Evolutionary conservation across 2,329 filamentous ascomycete species (phyloP), one percentile per base, ranked within the genome.

Genomic region (Pestalotiopsis sp.): DNA sequence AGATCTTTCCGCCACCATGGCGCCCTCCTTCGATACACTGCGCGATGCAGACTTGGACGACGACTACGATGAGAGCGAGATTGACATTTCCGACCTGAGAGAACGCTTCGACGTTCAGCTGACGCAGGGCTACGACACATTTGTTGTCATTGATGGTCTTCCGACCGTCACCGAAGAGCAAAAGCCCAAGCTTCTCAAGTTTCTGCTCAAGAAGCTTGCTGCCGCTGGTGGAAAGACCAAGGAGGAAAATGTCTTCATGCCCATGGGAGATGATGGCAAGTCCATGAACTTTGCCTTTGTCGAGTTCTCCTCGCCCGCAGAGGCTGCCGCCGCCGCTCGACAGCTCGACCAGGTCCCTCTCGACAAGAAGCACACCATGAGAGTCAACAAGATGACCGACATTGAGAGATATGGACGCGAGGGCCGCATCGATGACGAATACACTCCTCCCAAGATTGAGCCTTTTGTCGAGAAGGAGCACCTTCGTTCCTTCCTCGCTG

Each of bases 331-430:
- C 67, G 96, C 95, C 68, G 93, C 95, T 75, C 95, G 97, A 81
- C 90, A 93, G 77, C 91, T 99, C 69, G 91, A 99, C 81, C 89
- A 90, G 76, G 91, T 92, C 5, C 89, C 95, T 59, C 92, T 99
- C 77, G 96, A 99, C 85, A 98, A 97, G 89, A 98, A 92, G 85
- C 95, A 99, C 87, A 97, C 90, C 66, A 90, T 99, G 75, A 89
- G 92, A 72, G 95, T 99, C 76, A 99, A 99, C 90, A 99, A 99
- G 84, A 88, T 99, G 76, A 98, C 95, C 76, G 96, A 99, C 80
- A 95, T 99, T 78, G 96, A 99, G 80, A 92, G 96, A 74, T 99
- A 93, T 81, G 96, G 96, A 72, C 90, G 94, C 72, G 96, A 98
- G 84, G 96, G 96, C 74, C 91, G 94, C 73, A 89, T 99, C 76